These are phyloP conservation scores for Paralagenidium karlingii DNA, from an alignment of 352 stramenopile genomes.

Conservation along the genomic window DNA sequence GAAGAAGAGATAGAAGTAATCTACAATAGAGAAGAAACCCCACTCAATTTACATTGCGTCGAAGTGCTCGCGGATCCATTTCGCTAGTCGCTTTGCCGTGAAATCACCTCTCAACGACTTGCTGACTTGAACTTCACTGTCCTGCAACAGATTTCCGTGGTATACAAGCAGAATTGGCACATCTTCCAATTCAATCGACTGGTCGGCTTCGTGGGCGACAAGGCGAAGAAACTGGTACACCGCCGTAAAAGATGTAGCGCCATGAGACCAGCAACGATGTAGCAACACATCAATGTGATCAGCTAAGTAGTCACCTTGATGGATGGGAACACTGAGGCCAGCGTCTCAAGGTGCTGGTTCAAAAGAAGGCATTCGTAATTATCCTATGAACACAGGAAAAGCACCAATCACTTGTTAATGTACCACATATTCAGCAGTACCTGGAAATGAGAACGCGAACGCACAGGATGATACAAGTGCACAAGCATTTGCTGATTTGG, in stretches of 20 bases:
- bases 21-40: slow-evolving; percentile 2
- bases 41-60: slow-evolving; percentile 2
- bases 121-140: slow-evolving; percentile 48
- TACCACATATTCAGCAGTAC: too few relatives aligned
- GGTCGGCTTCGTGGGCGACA: slow-evolving; percentile 49
- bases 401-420: neutral
- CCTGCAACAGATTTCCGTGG: slow-evolving; percentile 24
- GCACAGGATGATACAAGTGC: slow-evolving; percentile 49
- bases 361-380: slow-evolving; percentile 63
- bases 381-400: slow-evolving; percentile 17
- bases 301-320: slow-evolving; percentile 26
- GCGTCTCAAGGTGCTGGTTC: slow-evolving; percentile 42
- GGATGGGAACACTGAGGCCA: slow-evolving; percentile 39
- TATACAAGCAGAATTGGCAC: slow-evolving; percentile 62
- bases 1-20: slow-evolving; percentile 8
- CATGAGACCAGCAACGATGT: neutral
- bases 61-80: slow-evolving; percentile 22
- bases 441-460: too few relatives aligned
- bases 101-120: slow-evolving; percentile 48
- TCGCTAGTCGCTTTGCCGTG: slow-evolving; percentile 16
- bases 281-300: neutral
- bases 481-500: slow-evolving; percentile 20
- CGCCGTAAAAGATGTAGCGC: neutral
- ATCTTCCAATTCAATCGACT: slow-evolving; percentile 44
- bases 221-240: slow-evolving; percentile 37